phyloP scores from a whole-genome alignment of 192 early-diverging fungal species.

The Gonapodya prolifera region DNA sequence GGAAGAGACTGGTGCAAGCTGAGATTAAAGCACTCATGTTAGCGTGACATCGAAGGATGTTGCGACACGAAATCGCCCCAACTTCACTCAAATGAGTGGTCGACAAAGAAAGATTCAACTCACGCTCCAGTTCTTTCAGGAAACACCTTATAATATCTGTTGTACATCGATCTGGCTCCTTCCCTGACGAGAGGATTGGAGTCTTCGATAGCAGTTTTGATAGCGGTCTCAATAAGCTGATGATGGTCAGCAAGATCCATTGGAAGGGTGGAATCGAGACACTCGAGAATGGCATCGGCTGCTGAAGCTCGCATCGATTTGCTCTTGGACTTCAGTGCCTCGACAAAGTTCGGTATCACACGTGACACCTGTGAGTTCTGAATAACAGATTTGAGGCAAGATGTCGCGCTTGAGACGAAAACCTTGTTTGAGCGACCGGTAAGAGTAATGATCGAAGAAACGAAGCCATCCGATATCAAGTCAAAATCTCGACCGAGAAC shows the following conservation, averaged over 20 bases:
- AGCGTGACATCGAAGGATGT: background rate
- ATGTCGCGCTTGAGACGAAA: slow-evolving; percentile 44
- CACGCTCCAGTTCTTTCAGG: slow-evolving; percentile 22
- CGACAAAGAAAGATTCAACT: too few relatives aligned
- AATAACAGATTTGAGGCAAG: slow-evolving; percentile 49
- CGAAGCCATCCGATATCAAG: slow-evolving; percentile 41
- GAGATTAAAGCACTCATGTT: background rate
- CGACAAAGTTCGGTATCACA: slow-evolving; percentile 39
- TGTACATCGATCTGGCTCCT: slow-evolving; percentile 27
- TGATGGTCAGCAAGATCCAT: slow-evolving; percentile 17
- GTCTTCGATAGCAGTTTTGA: slow-evolving; percentile 32
- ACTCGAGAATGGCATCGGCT: slow-evolving; percentile 40
- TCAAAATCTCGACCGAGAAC: slow-evolving; percentile 48
- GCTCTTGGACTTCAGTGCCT: slow-evolving; percentile 32
- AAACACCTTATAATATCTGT: slow-evolving; percentile 30
- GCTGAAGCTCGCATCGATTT: slow-evolving; percentile 48
- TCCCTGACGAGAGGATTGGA: slow-evolving; percentile 32
- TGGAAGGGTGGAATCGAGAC: slow-evolving; percentile 27
- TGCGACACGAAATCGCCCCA: background rate
- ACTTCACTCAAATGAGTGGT: too few relatives aligned
- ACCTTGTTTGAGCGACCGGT: slow-evolving; percentile 66
- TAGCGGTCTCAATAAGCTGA: slow-evolving; percentile 26
- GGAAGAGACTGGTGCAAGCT: background rate
- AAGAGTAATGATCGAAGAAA: slow-evolving; percentile 44
- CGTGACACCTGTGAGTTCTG: slow-evolving; percentile 36